Conservation (phyloP, 2,329 filamentous ascomycete species). For the Fusarium scirpi region DNA sequence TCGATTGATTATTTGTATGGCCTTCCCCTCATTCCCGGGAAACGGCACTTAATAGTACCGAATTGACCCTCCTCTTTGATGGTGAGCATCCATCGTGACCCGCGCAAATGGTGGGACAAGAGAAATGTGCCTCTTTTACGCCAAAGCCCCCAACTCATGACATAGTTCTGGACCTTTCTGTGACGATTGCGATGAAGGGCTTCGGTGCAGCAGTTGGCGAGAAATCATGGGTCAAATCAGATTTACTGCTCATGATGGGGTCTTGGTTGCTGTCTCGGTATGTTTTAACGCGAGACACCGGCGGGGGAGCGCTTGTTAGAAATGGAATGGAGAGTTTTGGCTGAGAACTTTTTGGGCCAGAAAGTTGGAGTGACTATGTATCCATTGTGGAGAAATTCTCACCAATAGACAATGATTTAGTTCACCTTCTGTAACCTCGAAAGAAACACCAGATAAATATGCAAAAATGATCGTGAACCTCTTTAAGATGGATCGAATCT, state of each 20-base stretch:
- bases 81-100: slow-evolving; percentile 35
- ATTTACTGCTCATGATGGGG: slow-evolving; percentile 16
- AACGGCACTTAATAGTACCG: slow-evolving; percentile 39
- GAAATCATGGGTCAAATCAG: slow-evolving; percentile 13
- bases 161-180: slow-evolving; percentile 4
- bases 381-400: background rate
- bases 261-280: slow-evolving; percentile 35
- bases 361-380: background rate
- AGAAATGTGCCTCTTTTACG: slow-evolving; percentile 10
- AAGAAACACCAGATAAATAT: slow-evolving; percentile 6
- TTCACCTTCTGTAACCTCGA: background rate
- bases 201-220: slow-evolving; percentile 26
- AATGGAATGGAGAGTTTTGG: slow-evolving; percentile 6
- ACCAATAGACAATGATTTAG: background rate
- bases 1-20: background rate
- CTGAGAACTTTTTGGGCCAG: background rate
- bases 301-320: slow-evolving; percentile 29
- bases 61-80: slow-evolving; percentile 26
- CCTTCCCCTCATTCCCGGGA: slow-evolving; percentile 33
- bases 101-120: slow-evolving; percentile 36
- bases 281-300: slow-evolving; percentile 44
- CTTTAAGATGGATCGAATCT: background rate
- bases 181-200: background rate
- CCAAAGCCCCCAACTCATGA: slow-evolving; percentile 15
- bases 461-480: slow-evolving; percentile 8